Percentiles rank a stretch among this genome's conserved stretches.
Conservation (phyloP, 148 eudicot genomes). For the Euryodendron excelsum region DNA sequence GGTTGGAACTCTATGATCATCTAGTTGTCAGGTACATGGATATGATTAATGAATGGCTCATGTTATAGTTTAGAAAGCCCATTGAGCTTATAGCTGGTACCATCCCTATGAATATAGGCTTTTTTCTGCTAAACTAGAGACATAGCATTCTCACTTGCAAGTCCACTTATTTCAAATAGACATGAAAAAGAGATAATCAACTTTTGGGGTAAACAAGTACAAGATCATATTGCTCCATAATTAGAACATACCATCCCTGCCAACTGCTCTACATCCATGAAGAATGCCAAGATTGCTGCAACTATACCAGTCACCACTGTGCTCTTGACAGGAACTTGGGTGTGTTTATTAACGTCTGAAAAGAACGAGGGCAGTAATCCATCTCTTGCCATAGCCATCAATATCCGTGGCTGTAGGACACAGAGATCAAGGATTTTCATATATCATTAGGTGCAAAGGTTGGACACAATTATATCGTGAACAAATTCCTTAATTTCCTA, state of each 20-base stretch:
- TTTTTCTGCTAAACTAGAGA: not conserved
- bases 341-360: constrained; percentile 65
- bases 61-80: not conserved
- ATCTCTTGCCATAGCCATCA: constrained; percentile 99
- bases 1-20: not conserved
- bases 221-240: not conserved
- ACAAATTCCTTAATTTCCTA: not conserved
- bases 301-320: constrained; percentile 69
- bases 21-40: not conserved
- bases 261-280: constrained; percentile 89
- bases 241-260: constrained; percentile 81
- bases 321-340: constrained; percentile 93
- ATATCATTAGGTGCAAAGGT: not conserved
- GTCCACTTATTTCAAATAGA: not conserved
- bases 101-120: not conserved
- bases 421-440: constrained; percentile 7
- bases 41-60: not conserved
- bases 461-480: not conserved
- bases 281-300: constrained; percentile 73
- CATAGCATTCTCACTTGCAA: not conserved
- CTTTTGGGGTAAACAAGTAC: not conserved
- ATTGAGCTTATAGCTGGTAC: not conserved
- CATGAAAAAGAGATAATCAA: not conserved
- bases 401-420: constrained; percentile 76
- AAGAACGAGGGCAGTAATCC: constrained; percentile 94